Evolutionary conservation across 805 yeast species (phyloP).

Genomic region (Nakazawaea pomicola): DNA sequence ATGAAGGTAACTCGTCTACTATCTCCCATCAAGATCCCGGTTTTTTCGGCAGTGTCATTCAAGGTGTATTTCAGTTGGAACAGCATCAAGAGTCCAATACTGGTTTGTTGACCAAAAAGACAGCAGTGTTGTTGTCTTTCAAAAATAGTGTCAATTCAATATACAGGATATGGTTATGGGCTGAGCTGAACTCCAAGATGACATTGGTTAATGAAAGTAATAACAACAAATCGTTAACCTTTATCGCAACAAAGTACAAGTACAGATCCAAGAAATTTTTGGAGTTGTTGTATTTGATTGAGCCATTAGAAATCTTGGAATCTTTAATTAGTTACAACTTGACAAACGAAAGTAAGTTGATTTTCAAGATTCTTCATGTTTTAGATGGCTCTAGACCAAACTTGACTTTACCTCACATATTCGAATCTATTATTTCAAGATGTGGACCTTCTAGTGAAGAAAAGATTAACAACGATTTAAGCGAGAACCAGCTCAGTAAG

Average conservation of each 20-base stretch:
- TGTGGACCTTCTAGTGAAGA: constrained; percentile 26
- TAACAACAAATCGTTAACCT: constrained; percentile 31
- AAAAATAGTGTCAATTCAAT: constrained; percentile 52
- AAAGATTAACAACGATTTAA: constrained; percentile 44
- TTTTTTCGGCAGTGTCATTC: constrained; percentile 62
- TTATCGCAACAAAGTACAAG: constrained; percentile 56
- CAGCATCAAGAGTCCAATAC: constrained; percentile 48
- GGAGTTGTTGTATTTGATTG: constrained; percentile 59
- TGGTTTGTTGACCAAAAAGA: constrained; percentile 45
- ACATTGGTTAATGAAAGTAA: constrained; percentile 8
- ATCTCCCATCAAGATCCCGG: constrained; percentile 34
- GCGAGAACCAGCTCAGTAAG: constrained; percentile 37
- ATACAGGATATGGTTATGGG: constrained; percentile 67
- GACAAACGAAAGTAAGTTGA: constrained; percentile 21
- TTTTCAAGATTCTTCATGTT: constrained; percentile 65
- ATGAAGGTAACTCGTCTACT: constrained; percentile 8
- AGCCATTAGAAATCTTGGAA: constrained; percentile 71
- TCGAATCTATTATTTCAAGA: constrained; percentile 49
- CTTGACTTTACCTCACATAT: constrained; percentile 61
- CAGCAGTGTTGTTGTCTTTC: constrained; percentile 57
- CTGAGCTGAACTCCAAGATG: constrained; percentile 38
- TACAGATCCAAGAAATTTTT: constrained; percentile 62
- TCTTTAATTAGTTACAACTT: constrained; percentile 33
- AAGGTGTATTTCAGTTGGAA: constrained; percentile 75
- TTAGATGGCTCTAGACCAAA: constrained; percentile 83